These are phyloP conservation scores for Myxozyma geophila DNA, from an alignment of 805 yeast species.

Conservation along the genomic window DNA sequence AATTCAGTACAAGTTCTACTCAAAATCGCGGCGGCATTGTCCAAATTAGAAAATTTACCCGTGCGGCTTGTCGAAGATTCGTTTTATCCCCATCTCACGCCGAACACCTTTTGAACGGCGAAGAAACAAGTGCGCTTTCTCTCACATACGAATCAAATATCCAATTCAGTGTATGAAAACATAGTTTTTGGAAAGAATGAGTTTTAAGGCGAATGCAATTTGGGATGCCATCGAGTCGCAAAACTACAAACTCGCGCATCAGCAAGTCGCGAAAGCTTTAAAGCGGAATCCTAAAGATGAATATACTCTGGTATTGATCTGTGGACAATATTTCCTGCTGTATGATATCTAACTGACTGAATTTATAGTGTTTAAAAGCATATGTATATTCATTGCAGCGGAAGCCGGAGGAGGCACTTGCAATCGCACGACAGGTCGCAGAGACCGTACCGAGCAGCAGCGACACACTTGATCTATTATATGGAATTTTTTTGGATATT, in stretches of 20 bases:
- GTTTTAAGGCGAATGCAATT: conserved; percentile 23
- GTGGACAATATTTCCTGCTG: no score
- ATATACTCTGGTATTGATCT: conserved; percentile 21
- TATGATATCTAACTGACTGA: no score
- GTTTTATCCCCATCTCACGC: no score
- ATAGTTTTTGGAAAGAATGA: not conserved
- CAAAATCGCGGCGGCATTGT: no score
- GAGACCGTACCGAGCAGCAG: conserved; percentile 21
- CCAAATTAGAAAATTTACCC: no score
- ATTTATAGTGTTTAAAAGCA: conserved; percentile 27
- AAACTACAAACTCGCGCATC: conserved; percentile 35
- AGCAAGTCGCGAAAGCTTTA: conserved; percentile 31
- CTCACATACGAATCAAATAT: no score
- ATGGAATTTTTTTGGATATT: conserved; percentile 26
- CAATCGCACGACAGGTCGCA: conserved; percentile 20
- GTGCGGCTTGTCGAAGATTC: no score
- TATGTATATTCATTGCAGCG: conserved; percentile 31
- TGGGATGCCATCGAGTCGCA: conserved; percentile 36
- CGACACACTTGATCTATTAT: conserved; percentile 29
- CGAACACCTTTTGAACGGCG: no score
- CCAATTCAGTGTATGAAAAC: no score
- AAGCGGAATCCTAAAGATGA: conserved; percentile 34
- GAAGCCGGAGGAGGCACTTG: conserved; percentile 27
- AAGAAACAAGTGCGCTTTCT: no score
- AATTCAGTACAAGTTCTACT: no score